A percentile compares a stretch with the other conserved stretches of the same genome.
Evolutionary conservation across 1,139 yeast genomes (phyloP).

Genomic region (Taiozyma sp.): DNA sequence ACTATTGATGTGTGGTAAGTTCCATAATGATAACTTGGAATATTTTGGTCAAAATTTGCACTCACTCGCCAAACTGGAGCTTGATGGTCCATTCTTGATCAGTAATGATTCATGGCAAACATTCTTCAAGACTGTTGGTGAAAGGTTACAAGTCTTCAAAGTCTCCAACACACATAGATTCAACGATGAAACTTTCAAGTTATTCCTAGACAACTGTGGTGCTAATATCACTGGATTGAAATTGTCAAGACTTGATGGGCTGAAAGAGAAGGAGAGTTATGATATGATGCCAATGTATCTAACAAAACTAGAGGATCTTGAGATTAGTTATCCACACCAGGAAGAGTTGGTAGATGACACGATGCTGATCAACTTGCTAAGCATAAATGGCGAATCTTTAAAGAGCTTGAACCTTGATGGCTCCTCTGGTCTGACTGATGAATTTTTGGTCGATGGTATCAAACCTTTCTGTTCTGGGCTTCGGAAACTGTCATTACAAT

Average conservation of each 20-base stretch:
- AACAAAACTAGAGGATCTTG: conserved; percentile 48
- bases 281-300: conserved; percentile 62
- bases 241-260: conserved; percentile 67
- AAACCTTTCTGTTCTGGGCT: conserved; percentile 51
- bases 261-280: conserved; percentile 52
- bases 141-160: conserved; percentile 47
- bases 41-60: conserved; percentile 57
- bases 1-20: conserved; percentile 88
- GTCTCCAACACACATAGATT: conserved; percentile 82
- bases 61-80: conserved; percentile 43
- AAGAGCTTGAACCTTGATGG: conserved; percentile 59
- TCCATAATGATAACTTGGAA: conserved; percentile 68
- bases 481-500: conserved; percentile 45
- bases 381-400: conserved; percentile 58
- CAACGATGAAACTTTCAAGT: conserved; percentile 56
- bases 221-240: conserved; percentile 42
- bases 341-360: conserved; percentile 71
- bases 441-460: conserved; percentile 52
- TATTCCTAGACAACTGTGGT: conserved; percentile 62
- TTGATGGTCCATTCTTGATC: conserved; percentile 88
- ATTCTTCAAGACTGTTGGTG: conserved; percentile 51
- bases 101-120: conserved; percentile 71
- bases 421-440: conserved; percentile 66
- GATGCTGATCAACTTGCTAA: conserved; percentile 55
- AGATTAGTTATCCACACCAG: conserved; percentile 60